Evolutionary conservation across 1,284 basidiomycete genomes (phyloP), one percentile per base, ranked within the genome.

Genomic region (Neolentinus lepideus): DNA sequence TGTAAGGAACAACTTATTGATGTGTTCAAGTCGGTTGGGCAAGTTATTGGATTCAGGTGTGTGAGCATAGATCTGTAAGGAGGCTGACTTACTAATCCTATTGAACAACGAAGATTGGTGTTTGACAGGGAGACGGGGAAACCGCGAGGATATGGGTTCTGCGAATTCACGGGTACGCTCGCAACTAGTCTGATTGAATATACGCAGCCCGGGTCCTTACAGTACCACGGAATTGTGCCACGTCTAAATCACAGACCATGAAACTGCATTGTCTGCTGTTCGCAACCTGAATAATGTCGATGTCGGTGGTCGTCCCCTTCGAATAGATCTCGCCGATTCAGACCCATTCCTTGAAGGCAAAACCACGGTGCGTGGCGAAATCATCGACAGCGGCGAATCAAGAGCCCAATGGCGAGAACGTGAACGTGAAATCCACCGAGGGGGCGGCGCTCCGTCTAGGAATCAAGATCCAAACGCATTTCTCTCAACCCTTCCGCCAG

Each of bases 101-200:
- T 4, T 3, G 16, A 16, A 38, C 19, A 24, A 29, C 19, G 9
- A 19, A 95, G 94, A 67, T 83, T 97, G 60, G 95, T 98, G 54
- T 98, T 94, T 72, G 96, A 99, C 75, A 80, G 92, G 63, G 91
- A 94, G 57, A 97, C 94, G 19, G 94, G 95, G 56, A 94, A 96
- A 70, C 92, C 94, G 52, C 94, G 92, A 72, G 96, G 97, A 14
- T 99, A 97, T 68, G 96, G 95, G 12, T 98, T 98, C 69, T 95
- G 94, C 75, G 94, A 97, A 80, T 98, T 94, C 69, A 87, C 90
- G 64, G 93, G 93, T 94, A 79, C 71, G 83, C 73, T 63, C 64
- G 59, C 69, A 70, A 19, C 35, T 21, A 19, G n/a, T n/a, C n/a
- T n/a, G 8, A 26, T 45, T 29, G 35, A 29, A 38, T 31, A 54